These are phyloP conservation scores for Alternaria consortialis DNA, from an alignment of 2,329 filamentous ascomycete species.

Conservation along the genomic window DNA sequence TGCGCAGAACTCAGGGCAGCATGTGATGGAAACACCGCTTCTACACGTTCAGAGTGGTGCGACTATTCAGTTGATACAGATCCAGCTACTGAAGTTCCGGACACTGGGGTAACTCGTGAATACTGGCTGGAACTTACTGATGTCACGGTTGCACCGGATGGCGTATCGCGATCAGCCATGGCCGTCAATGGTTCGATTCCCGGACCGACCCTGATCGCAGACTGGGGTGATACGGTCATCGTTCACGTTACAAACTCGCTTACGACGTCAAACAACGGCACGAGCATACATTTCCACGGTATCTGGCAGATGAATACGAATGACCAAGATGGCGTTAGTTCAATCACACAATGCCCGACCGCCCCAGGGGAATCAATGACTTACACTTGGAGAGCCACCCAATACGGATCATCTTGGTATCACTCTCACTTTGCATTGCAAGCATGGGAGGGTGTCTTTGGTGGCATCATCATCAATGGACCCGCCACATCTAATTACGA, in stretches of 20 bases:
- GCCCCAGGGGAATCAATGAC: slow-evolving; percentile 35
- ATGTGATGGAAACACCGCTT: slow-evolving; percentile 45
- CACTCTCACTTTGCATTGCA: slow-evolving; percentile 55
- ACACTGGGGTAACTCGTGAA: slow-evolving; percentile 64
- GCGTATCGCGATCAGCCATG: slow-evolving; percentile 55
- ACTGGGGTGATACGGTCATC: slow-evolving; percentile 52
- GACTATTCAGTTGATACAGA: slow-evolving; percentile 54
- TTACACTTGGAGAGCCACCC: slow-evolving; percentile 49
- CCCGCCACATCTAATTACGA: slow-evolving; percentile 54
- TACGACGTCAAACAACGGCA: slow-evolving; percentile 39
- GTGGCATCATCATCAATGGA: slow-evolving; percentile 54
- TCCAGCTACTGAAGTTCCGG: slow-evolving; percentile 49
- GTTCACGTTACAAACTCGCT: slow-evolving; percentile 50
- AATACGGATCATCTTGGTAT: slow-evolving; percentile 56
- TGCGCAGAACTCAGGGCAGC: slow-evolving; percentile 19
- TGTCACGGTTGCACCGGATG: slow-evolving; percentile 61
- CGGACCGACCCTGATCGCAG: slow-evolving; percentile 55
- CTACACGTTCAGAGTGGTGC: slow-evolving; percentile 53
- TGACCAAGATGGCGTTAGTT: slow-evolving; percentile 41
- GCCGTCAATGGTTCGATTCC: slow-evolving; percentile 56
- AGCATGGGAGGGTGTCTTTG: slow-evolving; percentile 53
- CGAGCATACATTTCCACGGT: slow-evolving; percentile 46
- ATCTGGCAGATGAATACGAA: slow-evolving; percentile 45
- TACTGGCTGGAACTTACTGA: slow-evolving; percentile 57
- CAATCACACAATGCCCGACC: slow-evolving; percentile 47